Evolutionary conservation across 305 asterid genomes (phyloP).

Genomic region (Fraxinus nigra): DNA sequence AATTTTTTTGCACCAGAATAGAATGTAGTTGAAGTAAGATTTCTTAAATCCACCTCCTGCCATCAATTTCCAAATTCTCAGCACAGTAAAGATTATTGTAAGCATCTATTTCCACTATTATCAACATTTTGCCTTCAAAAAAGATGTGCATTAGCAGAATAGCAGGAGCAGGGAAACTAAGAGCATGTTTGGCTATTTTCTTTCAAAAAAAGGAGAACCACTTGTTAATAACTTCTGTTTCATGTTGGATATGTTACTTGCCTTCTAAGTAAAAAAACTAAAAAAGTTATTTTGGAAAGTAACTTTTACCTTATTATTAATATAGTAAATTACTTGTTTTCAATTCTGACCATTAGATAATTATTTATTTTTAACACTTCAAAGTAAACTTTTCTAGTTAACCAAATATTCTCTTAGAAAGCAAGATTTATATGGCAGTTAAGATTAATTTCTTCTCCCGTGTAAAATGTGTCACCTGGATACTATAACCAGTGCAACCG

Average conservation of each 20-base stretch:
- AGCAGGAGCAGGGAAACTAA: background rate
- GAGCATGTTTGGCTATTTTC: background rate
- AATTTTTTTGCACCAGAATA: constrained; percentile 66
- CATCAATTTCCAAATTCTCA: constrained; percentile 5
- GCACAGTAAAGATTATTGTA: background rate
- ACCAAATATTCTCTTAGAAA: background rate
- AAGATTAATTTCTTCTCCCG: background rate
- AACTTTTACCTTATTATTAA: background rate
- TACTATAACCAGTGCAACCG: constrained; percentile 63
- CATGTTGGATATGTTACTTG: background rate
- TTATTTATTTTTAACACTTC: background rate
- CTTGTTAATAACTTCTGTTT: background rate
- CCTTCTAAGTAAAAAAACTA: background rate
- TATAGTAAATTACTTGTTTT: background rate
- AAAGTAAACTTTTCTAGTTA: background rate
- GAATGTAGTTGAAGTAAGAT: constrained; percentile 51
- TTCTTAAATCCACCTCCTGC: constrained; percentile 74
- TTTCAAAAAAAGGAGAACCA: background rate
- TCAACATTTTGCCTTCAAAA: background rate
- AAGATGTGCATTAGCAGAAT: background rate
- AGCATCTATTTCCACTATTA: background rate
- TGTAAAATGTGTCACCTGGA: constrained; percentile 45
- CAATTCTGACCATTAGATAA: background rate
- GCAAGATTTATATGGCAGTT: background rate
- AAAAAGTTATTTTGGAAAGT: background rate